These are phyloP conservation scores for Millerozyma miso DNA, from an alignment of 805 yeast species.

Conservation along the genomic window DNA sequence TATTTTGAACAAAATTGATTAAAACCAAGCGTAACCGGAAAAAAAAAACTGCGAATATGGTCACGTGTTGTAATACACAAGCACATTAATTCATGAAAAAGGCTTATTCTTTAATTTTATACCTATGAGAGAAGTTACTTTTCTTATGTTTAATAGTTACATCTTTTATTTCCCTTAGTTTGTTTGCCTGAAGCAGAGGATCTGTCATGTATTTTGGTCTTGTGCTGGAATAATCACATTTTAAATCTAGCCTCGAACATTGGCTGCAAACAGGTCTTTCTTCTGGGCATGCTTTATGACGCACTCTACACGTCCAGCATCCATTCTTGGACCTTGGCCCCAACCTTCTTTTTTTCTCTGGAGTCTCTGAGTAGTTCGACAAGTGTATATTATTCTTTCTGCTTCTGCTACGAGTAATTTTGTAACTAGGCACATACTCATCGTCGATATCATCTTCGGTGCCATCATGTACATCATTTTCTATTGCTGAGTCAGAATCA, in stretches of 20 bases:
- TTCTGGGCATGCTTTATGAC: conserved; percentile 72
- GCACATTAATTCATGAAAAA: neutral
- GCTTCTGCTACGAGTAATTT: conserved; percentile 8
- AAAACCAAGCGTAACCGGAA: neutral
- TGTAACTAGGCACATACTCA: conserved; percentile 6
- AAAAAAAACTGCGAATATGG: no score
- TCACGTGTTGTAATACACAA: no score
- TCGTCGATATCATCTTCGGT: conserved; percentile 3
- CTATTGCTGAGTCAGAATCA: neutral
- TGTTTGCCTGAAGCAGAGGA: conserved; percentile 36
- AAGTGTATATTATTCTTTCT: neutral
- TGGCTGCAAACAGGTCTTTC: conserved; percentile 57
- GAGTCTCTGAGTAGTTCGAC: conserved; percentile 1
- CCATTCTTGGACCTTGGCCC: conserved; percentile 50
- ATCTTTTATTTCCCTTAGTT: conserved; percentile 47
- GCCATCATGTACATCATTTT: neutral
- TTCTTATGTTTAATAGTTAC: conserved; percentile 30
- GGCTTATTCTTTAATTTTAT: neutral
- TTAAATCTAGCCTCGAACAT: conserved; percentile 52
- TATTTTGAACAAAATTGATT: no score
- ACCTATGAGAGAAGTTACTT: conserved; percentile 12
- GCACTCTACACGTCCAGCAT: conserved; percentile 75
- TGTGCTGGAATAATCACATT: conserved; percentile 49
- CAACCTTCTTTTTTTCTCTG: conserved; percentile 14
- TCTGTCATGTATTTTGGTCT: conserved; percentile 56